These are phyloP conservation scores for Helenozyma baotianmanensis DNA, from an alignment of 805 yeast species.

Conservation along the genomic window DNA sequence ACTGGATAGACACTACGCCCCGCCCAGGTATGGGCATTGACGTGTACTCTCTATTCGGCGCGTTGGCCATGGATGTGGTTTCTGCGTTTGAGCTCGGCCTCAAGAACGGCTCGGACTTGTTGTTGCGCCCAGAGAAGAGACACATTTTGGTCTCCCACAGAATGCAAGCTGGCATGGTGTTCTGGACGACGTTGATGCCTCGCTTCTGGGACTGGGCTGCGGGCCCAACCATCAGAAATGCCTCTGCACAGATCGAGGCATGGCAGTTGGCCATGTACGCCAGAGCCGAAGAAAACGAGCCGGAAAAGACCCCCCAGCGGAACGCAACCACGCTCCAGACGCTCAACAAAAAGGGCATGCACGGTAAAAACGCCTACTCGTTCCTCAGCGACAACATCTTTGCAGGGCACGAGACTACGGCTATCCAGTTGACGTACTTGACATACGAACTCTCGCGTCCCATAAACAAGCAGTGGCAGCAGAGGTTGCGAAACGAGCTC, in stretches of 20 bases:
- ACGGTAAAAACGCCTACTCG: constrained; percentile 33
- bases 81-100: constrained; percentile 57
- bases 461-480: constrained; percentile 42
- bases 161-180: constrained; percentile 54
- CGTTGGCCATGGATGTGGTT: constrained; percentile 69
- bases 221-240: constrained; percentile 31
- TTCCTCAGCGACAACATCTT: constrained; percentile 58
- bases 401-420: constrained; percentile 71
- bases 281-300: constrained; percentile 30
- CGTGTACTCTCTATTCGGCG: constrained; percentile 57
- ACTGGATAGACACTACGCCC: constrained; percentile 22
- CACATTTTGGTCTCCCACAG: constrained; percentile 42
- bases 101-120: constrained; percentile 41
- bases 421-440: constrained; percentile 44
- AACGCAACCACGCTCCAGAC: constrained; percentile 31
- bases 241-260: constrained; percentile 34
- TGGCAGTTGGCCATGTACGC: constrained; percentile 43
- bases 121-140: constrained; percentile 34
- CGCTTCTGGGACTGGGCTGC: constrained; percentile 48
- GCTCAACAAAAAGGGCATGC: constrained; percentile 27
- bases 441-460: constrained; percentile 57
- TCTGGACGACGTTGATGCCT: constrained; percentile 63
- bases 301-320: constrained; percentile 13
- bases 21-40: constrained; percentile 42
- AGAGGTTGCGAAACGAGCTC: constrained; percentile 45